Percentiles rank a stretch among this genome's conserved stretches.
Evolutionary conservation across 441 rosid species (phyloP).

Genomic region (Pelargonium australe): DNA sequence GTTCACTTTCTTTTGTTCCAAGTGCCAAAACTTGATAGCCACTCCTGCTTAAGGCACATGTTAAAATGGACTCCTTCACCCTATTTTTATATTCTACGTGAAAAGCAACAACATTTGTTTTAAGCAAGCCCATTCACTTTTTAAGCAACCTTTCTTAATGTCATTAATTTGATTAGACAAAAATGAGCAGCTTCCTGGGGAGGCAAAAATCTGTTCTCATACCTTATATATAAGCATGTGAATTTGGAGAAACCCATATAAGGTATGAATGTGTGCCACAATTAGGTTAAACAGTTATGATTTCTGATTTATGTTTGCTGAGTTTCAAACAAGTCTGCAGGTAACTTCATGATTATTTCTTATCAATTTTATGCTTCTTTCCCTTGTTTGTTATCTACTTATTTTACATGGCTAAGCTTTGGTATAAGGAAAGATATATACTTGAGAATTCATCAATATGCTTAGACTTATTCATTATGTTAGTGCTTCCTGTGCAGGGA

Average conservation of each 20-base stretch:
- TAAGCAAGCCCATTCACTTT: not conserved
- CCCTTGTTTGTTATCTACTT: not conserved
- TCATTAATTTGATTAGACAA: not conserved
- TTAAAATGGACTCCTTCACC: not conserved
- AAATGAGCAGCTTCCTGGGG: not conserved
- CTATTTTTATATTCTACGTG: not conserved
- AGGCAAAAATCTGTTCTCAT: not conserved
- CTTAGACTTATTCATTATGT: not conserved
- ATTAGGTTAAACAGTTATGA: not conserved
- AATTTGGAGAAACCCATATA: not conserved
- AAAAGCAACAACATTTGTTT: not conserved
- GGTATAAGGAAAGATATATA: slow-evolving; percentile 1
- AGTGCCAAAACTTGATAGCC: not conserved
- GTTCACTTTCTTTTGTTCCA: slow-evolving; percentile 1
- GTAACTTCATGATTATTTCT: not conserved
- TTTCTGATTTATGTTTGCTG: not conserved
- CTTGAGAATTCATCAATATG: slow-evolving; percentile 2
- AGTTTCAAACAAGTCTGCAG: not conserved
- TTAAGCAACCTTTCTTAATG: no score
- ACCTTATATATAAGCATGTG: not conserved
- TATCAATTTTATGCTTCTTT: not conserved
- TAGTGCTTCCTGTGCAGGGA: slow-evolving; percentile 34
- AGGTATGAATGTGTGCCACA: not conserved
- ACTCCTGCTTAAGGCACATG: not conserved
- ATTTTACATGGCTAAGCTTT: not conserved